Conservation (phyloP, 495 filamentous ascomycete species). For the Letharia columbiana region DNA sequence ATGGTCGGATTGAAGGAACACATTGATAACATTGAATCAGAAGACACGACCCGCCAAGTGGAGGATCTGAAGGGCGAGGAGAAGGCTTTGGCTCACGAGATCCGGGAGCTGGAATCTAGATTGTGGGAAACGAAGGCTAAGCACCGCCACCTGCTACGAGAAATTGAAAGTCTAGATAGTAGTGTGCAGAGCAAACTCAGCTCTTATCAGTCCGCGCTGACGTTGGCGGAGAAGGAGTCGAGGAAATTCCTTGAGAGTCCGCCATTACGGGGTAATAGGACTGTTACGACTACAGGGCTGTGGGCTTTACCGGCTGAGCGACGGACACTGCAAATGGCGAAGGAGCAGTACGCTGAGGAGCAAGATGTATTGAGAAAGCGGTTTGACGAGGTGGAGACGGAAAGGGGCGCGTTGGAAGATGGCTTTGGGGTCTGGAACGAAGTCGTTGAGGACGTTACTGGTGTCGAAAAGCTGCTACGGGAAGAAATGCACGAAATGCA, state of each 20-base stretch:
- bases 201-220: conserved; percentile 46
- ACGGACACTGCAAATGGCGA: conserved; percentile 68
- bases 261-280: conserved; percentile 27
- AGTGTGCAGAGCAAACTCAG: conserved; percentile 51
- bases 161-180: conserved; percentile 58
- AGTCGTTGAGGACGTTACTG: conserved; percentile 50
- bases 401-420: conserved; percentile 72
- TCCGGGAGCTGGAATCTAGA: conserved; percentile 53
- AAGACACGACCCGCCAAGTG: conserved; percentile 29
- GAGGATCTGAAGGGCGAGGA: conserved; percentile 45
- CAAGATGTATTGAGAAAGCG: conserved; percentile 47
- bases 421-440: conserved; percentile 75
- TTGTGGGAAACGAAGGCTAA: conserved; percentile 59
- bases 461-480: conserved; percentile 59
- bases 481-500: conserved; percentile 42
- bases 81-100: conserved; percentile 47
- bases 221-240: conserved; percentile 35
- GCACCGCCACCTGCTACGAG: conserved; percentile 50
- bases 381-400: conserved; percentile 52
- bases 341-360: conserved; percentile 66
- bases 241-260: conserved; percentile 42
- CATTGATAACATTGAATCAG: conserved; percentile 34
- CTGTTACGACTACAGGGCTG: conserved; percentile 28
- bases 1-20: conserved; percentile 32
- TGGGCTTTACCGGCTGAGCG: conserved; percentile 55